Conservation (phyloP, 768 basidiomycete genomes). For the Lactifluus hygrophoroides region DNA sequence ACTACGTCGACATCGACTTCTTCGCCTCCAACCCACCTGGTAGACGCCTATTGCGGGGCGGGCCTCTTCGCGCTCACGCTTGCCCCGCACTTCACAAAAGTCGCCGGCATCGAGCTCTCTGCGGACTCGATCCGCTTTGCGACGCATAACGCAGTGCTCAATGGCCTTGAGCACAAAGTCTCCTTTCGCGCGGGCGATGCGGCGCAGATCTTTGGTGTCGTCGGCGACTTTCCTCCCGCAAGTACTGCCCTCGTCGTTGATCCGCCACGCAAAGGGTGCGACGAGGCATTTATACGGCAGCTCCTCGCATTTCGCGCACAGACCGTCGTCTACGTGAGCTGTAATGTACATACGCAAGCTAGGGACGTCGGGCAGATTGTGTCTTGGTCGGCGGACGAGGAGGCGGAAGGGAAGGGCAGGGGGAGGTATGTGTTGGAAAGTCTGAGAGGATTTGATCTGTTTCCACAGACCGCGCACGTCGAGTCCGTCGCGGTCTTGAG, state of each 20-base stretch:
- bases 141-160: slow-evolving; percentile 55
- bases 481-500: slow-evolving; percentile 43
- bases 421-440: slow-evolving; percentile 70
- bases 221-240: slow-evolving; percentile 53
- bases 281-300: slow-evolving; percentile 69
- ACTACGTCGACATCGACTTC: no score
- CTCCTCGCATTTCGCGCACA: slow-evolving; percentile 57
- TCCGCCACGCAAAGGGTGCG: slow-evolving; percentile 93
- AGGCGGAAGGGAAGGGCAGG: slow-evolving; percentile 27
- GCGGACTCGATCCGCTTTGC: slow-evolving; percentile 62
- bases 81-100: slow-evolving; percentile 58
- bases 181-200: slow-evolving; percentile 77
- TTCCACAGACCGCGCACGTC: slow-evolving; percentile 65
- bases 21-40: slow-evolving; percentile 63
- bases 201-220: slow-evolving; percentile 69
- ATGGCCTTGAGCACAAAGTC: slow-evolving; percentile 48
- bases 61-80: slow-evolving; percentile 85
- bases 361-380: slow-evolving; percentile 76
- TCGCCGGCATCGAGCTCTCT: slow-evolving; percentile 86
- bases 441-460: slow-evolving; percentile 84
- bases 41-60: slow-evolving; percentile 90
- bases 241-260: slow-evolving; percentile 72
- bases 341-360: slow-evolving; percentile 91
- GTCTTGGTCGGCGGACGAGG: slow-evolving; percentile 33
- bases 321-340: slow-evolving; percentile 84